A percentile compares a stretch with the other conserved stretches of the same genome.
Conservation (phyloP, 345 rosid species). For the Brassica carinata region DNA sequence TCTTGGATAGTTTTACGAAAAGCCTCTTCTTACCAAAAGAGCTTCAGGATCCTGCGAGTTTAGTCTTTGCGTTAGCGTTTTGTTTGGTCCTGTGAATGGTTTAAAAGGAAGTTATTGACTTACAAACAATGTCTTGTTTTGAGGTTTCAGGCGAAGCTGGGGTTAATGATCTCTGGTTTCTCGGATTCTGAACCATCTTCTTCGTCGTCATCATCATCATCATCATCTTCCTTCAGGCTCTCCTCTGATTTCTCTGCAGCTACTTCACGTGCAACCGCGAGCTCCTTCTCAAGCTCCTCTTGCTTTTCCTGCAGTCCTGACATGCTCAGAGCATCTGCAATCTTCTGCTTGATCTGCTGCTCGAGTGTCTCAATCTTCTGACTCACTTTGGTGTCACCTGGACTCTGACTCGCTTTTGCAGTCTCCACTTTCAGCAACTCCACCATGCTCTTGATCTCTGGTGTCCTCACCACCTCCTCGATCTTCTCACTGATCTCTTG, state of each 20-base stretch:
- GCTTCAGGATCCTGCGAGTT: conserved; percentile 37
- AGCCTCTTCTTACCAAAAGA: not conserved
- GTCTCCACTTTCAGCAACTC: conserved; percentile 65
- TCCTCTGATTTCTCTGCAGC: conserved; percentile 47
- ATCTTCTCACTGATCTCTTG: conserved; percentile 62
- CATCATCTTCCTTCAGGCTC: conserved; percentile 43
- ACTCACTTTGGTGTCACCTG: conserved; percentile 46
- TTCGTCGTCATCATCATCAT: conserved; percentile 9
- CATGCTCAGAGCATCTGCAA: conserved; percentile 55
- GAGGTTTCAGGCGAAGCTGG: conserved; percentile 47
- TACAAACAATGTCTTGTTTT: conserved; percentile 13
- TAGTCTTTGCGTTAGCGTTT: conserved; percentile 21
- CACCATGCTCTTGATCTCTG: conserved; percentile 63
- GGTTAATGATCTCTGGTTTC: conserved; percentile 49
- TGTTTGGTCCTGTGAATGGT: conserved; percentile 17
- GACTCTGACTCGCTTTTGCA: conserved; percentile 57
- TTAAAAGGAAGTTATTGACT: conserved; percentile 23
- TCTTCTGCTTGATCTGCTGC: conserved; percentile 63
- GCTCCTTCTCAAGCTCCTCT: conserved; percentile 54
- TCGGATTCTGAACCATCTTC: conserved; percentile 32
- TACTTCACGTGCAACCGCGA: conserved; percentile 47
- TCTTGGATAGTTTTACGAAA: not conserved
- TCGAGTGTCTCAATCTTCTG: conserved; percentile 58
- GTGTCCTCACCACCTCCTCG: conserved; percentile 50
- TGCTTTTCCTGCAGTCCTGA: conserved; percentile 59